Evolutionary conservation across 306 rosid genomes (phyloP).

Genomic region (Oxytropis ochrocephala): DNA sequence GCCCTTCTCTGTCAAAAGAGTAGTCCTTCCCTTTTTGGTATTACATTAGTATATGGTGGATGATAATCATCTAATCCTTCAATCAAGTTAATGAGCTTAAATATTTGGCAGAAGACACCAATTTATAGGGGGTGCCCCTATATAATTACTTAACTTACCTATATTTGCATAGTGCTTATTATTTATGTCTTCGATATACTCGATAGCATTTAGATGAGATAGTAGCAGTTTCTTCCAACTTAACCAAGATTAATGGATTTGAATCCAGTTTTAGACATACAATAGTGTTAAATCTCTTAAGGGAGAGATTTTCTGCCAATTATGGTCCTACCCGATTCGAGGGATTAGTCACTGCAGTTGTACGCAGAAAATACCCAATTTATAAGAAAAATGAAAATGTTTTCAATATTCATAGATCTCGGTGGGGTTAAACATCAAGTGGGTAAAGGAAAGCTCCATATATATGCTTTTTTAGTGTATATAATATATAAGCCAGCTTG

Average conservation of each 20-base stretch:
- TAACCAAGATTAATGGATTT: too few relatives aligned
- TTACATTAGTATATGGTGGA: neutral
- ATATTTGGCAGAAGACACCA: neutral
- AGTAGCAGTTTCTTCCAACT: too few relatives aligned
- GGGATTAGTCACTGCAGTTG: too few relatives aligned
- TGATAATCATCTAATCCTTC: neutral
- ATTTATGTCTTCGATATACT: neutral
- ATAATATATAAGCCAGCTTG: constrained; percentile 19
- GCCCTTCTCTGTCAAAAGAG: neutral
- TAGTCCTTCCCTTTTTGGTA: constrained; percentile 26
- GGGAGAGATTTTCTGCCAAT: too few relatives aligned
- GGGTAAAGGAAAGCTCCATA: constrained; percentile 14
- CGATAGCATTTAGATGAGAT: too few relatives aligned
- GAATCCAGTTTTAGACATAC: too few relatives aligned
- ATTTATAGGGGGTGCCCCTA: neutral
- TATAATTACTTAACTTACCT: neutral
- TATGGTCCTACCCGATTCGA: too few relatives aligned
- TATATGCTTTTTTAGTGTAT: neutral
- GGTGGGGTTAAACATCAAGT: neutral
- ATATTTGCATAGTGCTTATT: neutral
- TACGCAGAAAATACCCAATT: too few relatives aligned
- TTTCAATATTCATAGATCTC: neutral
- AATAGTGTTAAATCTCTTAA: too few relatives aligned
- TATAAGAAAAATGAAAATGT: too few relatives aligned
- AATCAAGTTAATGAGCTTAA: too few relatives aligned